phyloP scores from a whole-genome alignment of 2,329 filamentous ascomycete genomes.

The Stachybotrys chlorohalonatus region DNA sequence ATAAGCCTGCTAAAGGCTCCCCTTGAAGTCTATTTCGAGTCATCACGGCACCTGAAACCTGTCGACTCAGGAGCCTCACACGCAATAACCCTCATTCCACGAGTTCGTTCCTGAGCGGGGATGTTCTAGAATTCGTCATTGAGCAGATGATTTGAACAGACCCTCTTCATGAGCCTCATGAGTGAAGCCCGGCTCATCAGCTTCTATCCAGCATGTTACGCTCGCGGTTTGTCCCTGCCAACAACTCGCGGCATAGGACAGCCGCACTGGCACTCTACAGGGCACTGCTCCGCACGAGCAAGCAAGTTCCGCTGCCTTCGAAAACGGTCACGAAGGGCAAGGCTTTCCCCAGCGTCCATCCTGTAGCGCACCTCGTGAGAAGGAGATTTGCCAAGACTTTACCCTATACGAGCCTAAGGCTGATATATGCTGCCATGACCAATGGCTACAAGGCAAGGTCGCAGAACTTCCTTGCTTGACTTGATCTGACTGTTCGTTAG shows the following conservation, averaged over 20 bases:
- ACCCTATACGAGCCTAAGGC: constrained; percentile 45
- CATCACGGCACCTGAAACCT: too few relatives aligned
- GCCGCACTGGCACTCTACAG: constrained; percentile 63
- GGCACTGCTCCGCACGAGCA: constrained; percentile 53
- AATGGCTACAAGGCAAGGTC: constrained; percentile 55
- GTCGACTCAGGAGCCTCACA: too few relatives aligned
- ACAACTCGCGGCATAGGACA: constrained; percentile 41
- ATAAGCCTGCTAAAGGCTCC: too few relatives aligned
- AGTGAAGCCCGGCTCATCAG: not conserved
- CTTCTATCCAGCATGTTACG: constrained; percentile 13
- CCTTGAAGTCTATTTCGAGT: too few relatives aligned
- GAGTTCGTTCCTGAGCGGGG: too few relatives aligned
- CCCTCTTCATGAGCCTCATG: not conserved
- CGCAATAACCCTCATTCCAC: too few relatives aligned
- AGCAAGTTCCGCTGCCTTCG: constrained; percentile 39
- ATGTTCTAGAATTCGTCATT: too few relatives aligned
- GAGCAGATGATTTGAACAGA: too few relatives aligned
- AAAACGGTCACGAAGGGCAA: constrained; percentile 24
- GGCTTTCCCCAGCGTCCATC: constrained; percentile 15
- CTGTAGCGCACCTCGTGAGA: constrained; percentile 48
- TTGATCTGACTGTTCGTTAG: constrained; percentile 10
- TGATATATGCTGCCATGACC: constrained; percentile 53
- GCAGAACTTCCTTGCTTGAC: not conserved
- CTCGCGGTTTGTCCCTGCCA: constrained; percentile 34
- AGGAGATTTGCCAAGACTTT: constrained; percentile 54